Evolutionary conservation across 2,329 filamentous ascomycete genomes (phyloP).

Genomic region (Aspergillus sp.): DNA sequence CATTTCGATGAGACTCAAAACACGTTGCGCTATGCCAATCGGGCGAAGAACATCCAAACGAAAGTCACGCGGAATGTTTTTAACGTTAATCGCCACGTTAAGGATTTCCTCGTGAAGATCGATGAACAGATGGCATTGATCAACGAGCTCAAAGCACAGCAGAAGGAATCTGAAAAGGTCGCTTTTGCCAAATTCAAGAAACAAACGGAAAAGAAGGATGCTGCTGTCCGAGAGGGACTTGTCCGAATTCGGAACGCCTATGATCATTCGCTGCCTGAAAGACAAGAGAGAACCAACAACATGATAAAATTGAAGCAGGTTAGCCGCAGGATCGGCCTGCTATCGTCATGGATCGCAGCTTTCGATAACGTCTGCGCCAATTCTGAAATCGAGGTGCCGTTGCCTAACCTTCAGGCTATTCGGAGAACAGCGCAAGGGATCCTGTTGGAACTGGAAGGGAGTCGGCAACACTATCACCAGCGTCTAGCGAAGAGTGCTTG

Average conservation of each 20-base stretch:
- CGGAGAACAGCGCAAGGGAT: conserved; percentile 88
- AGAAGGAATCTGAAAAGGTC: conserved; percentile 79
- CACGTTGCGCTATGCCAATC: conserved; percentile 92
- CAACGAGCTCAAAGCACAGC: conserved; percentile 89
- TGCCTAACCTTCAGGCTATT: conserved; percentile 69
- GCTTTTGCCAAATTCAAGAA: conserved; percentile 90
- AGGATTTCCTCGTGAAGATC: conserved; percentile 98
- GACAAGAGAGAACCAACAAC: conserved; percentile 73
- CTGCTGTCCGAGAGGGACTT: conserved; percentile 73
- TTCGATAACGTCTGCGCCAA: conserved; percentile 81
- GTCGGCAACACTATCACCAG: conserved; percentile 86
- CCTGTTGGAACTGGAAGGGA: conserved; percentile 82
- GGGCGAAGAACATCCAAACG: conserved; percentile 98
- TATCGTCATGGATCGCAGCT: conserved; percentile 90
- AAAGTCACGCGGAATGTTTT: conserved; percentile 99
- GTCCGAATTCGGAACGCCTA: conserved; percentile 78
- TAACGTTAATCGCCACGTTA: conserved; percentile 98
- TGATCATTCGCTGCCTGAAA: conserved; percentile 73
- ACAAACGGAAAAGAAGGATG: conserved; percentile 80
- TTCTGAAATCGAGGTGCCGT: conserved; percentile 65
- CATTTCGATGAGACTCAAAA: conserved; percentile 99
- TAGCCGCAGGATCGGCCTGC: conserved; percentile 77
- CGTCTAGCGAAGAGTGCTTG: conserved; percentile 77
- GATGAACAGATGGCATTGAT: conserved; percentile 98
- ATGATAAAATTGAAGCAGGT: conserved; percentile 82